A percentile compares a stretch with the other conserved stretches of the same genome.
Evolutionary conservation across 257 asterid species (phyloP).

Genomic region (Salvia hispanica): DNA sequence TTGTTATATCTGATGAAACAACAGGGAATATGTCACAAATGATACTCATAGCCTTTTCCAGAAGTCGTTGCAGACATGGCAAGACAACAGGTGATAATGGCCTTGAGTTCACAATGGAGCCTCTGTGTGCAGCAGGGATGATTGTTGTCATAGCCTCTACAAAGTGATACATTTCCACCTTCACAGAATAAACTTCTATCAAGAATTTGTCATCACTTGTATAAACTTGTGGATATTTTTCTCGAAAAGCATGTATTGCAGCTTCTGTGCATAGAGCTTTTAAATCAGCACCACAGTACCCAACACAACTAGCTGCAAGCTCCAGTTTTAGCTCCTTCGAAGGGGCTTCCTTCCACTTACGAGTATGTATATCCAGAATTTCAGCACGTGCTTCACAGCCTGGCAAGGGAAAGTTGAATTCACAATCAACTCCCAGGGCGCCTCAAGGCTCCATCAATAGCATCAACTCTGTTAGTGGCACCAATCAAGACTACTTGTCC

Average conservation of each 20-base stretch:
- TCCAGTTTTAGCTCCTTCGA: conserved; percentile 77
- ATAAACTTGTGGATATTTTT: conserved; percentile 97
- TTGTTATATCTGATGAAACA: conserved; percentile 67
- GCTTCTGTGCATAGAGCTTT: conserved; percentile 99
- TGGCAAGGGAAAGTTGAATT: conserved; percentile 92
- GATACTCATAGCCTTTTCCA: conserved; percentile 70
- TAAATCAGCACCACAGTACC: conserved; percentile 98
- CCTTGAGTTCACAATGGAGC: conserved; percentile 89
- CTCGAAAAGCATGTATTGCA: conserved; percentile 98
- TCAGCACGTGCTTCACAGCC: conserved; percentile 98
- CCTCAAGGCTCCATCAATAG: conserved; percentile 98
- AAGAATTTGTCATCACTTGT: conserved; percentile 93
- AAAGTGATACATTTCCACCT: conserved; percentile 84
- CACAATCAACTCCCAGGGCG: conserved; percentile 99
- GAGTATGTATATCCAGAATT: conserved; percentile 89
- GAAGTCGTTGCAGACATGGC: conserved; percentile 75
- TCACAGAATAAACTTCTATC: conserved; percentile 93
- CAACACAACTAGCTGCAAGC: conserved; percentile 99
- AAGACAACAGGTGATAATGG: conserved; percentile 85
- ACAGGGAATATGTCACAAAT: conserved; percentile 87
- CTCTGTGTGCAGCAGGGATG: conserved; percentile 99
- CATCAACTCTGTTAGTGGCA: conserved; percentile 97
- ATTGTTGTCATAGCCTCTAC: conserved; percentile 91
- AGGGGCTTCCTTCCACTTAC: conserved; percentile 97
- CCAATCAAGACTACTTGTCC: conserved; percentile 99